Percentiles rank a stretch among this genome's conserved stretches.
Conservation (phyloP, 225 moss, liverwort and hornwort genomes). For the Rhytidiadelphus loreus region DNA sequence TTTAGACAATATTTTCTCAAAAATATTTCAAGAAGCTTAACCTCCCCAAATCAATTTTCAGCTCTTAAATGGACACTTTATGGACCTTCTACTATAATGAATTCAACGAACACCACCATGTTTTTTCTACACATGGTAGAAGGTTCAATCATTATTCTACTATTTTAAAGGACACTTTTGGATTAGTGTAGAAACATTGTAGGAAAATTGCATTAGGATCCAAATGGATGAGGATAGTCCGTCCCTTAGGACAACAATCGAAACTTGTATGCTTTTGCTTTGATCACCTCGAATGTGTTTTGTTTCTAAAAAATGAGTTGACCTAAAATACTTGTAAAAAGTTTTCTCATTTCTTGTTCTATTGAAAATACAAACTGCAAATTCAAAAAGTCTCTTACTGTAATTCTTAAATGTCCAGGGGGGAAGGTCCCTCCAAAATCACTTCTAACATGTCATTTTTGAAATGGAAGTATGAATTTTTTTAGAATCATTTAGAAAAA, state of each 20-base stretch:
- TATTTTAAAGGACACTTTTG: background rate
- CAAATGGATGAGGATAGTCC: background rate
- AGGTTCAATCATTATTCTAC: background rate
- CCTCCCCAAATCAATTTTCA: background rate
- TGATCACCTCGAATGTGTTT: background rate
- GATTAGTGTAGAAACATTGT: no score
- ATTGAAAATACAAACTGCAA: background rate
- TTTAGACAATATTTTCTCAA: no score
- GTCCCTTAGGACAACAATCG: background rate
- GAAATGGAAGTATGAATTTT: background rate
- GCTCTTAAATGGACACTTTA: background rate
- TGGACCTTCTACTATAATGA: background rate
- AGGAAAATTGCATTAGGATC: background rate
- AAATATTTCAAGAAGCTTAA: no score
- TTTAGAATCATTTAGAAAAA: background rate
- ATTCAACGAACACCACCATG: background rate
- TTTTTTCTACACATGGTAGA: background rate
- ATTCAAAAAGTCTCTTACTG: accelerated
- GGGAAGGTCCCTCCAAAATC: background rate
- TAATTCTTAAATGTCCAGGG: accelerated
- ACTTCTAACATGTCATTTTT: accelerated
- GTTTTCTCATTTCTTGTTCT: background rate
- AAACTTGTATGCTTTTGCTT: background rate
- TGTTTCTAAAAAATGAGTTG: background rate
- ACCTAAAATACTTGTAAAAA: background rate